These are phyloP conservation scores for Gypsophila paniculata DNA, from an alignment of 179 eudicot genomes.

Conservation along the genomic window DNA sequence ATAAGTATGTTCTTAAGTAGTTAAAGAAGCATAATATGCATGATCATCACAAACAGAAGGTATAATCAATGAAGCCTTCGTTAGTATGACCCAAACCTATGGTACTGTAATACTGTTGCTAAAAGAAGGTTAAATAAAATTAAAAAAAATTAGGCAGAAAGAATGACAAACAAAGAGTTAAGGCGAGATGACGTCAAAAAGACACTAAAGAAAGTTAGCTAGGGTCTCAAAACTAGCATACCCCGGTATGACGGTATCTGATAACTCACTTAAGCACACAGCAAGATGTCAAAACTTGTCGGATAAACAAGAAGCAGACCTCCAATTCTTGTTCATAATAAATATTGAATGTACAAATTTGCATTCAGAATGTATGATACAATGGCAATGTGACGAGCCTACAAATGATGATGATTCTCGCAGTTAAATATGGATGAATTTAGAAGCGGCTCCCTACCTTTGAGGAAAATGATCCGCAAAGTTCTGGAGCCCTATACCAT, in stretches of 20 bases:
- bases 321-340: not conserved
- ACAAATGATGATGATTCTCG: too few species aligned
- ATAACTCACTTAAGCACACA: too few species aligned
- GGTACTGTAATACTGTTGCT: not conserved
- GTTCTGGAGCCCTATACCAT: conserved; percentile 97
- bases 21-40: not conserved
- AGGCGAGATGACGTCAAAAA: not conserved
- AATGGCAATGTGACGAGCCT: not conserved
- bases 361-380: not conserved
- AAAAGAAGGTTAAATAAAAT: not conserved
- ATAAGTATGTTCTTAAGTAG: not conserved
- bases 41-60: too few species aligned
- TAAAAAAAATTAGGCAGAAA: not conserved
- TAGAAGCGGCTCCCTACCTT: conserved; percentile 30
- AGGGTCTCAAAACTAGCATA: not conserved
- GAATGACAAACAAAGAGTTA: not conserved
- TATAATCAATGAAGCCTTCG: not conserved
- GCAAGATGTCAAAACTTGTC: too few species aligned
- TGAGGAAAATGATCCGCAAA: conserved; percentile 84
- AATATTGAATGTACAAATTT: not conserved
- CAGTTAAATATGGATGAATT: not conserved
- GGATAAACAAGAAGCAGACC: not conserved
- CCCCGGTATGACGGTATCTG: too few species aligned
- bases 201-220: not conserved
- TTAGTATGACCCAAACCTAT: not conserved